Conservation (phyloP, 768 basidiomycete species). For the Gymnopilus dilepis region DNA sequence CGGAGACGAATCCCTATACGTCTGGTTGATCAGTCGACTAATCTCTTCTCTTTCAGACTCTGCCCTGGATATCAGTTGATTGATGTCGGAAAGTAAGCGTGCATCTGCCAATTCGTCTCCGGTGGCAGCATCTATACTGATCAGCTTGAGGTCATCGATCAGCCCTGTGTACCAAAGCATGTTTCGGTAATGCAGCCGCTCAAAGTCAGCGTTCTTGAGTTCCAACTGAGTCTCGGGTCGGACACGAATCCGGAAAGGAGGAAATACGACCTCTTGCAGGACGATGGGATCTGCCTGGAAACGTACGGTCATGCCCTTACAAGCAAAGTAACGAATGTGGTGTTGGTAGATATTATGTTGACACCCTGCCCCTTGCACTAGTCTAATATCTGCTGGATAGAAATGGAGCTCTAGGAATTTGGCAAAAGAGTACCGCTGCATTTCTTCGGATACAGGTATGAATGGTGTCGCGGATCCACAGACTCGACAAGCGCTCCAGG, state of each 20-base stretch:
- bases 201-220: slow-evolving; percentile 92
- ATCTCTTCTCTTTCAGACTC: slow-evolving; percentile 80
- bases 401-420: slow-evolving; percentile 97
- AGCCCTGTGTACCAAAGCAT: slow-evolving; percentile 75
- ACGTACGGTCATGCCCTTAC: slow-evolving; percentile 81
- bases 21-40: slow-evolving; percentile 69
- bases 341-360: slow-evolving; percentile 94
- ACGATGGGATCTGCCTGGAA: slow-evolving; percentile 86
- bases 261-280: slow-evolving; percentile 87
- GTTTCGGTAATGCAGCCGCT: slow-evolving; percentile 74
- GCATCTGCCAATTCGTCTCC: slow-evolving; percentile 78
- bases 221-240: slow-evolving; percentile 87
- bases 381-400: slow-evolving; percentile 85
- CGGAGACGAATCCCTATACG: slow-evolving; percentile 81
- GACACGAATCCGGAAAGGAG: slow-evolving; percentile 85
- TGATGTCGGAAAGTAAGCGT: slow-evolving; percentile 64
- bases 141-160: slow-evolving; percentile 76
- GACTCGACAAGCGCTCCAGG: slow-evolving; percentile 87
- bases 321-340: slow-evolving; percentile 90
- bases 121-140: slow-evolving; percentile 78
- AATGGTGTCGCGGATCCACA: slow-evolving; percentile 85
- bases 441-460: slow-evolving; percentile 88
- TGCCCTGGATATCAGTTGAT: slow-evolving; percentile 70
- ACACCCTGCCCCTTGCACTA: slow-evolving; percentile 89
- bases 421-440: slow-evolving; percentile 92